Conservation (phyloP, 345 rosid species). For the Salix viminalis region DNA sequence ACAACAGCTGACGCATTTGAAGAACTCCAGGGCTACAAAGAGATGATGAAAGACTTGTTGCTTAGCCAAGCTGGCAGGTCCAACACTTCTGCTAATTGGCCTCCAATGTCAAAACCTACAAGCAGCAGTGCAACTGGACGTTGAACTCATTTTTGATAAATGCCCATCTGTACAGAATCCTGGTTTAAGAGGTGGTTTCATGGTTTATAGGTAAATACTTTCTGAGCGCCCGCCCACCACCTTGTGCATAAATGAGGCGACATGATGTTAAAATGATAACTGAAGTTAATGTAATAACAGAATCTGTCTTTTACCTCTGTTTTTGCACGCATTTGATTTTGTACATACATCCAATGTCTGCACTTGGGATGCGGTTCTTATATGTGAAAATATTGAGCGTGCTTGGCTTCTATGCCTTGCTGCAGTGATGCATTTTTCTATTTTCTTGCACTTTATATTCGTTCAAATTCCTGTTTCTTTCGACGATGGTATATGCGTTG, state of each 20-base stretch:
- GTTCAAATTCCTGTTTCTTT: too few relatives aligned
- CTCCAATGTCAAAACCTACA: conserved; percentile 18
- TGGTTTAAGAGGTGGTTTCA: conserved; percentile 18
- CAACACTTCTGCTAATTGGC: conserved; percentile 9
- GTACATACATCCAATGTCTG: neutral
- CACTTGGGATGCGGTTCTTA: neutral
- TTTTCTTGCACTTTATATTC: neutral
- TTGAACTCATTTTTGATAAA: conserved; percentile 7
- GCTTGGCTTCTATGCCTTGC: conserved; percentile 1
- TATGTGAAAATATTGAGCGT: neutral
- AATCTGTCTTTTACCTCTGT: neutral
- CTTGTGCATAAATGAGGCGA: conserved; percentile 12
- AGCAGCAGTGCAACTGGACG: conserved; percentile 12
- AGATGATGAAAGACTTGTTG: conserved; percentile 48
- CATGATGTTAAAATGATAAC: neutral
- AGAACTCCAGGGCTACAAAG: conserved; percentile 70
- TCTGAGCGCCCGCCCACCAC: conserved; percentile 5
- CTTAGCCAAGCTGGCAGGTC: conserved; percentile 46
- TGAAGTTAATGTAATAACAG: neutral
- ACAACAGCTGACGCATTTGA: conserved; percentile 87
- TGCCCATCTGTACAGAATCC: conserved; percentile 28
- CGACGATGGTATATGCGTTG: neutral
- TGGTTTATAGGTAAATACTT: conserved; percentile 8
- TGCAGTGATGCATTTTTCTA: neutral
- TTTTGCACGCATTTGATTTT: neutral